Evolutionary conservation across 2,329 filamentous ascomycete species (phyloP).

Genomic region (Curvularia verruculosa): DNA sequence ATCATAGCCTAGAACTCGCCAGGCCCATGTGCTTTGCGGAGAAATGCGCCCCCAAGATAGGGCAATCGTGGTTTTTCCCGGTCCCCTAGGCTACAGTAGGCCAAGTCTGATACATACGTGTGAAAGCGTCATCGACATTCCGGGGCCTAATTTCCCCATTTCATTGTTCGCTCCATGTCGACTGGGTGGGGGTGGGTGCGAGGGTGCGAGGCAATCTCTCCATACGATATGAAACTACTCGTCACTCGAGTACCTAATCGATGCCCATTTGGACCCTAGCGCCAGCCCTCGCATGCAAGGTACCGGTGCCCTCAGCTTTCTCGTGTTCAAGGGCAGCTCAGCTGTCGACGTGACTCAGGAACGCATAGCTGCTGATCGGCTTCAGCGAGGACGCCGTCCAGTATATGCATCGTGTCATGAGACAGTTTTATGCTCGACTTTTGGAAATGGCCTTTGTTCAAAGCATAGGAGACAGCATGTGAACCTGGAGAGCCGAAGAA

Average conservation of each 20-base stretch:
- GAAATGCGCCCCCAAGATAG: slow-evolving; percentile 11
- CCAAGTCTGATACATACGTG: background rate
- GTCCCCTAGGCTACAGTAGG: slow-evolving; percentile 16
- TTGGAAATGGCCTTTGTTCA: background rate
- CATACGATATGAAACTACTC: slow-evolving; percentile 16
- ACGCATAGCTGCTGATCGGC: background rate
- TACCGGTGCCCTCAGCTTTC: slow-evolving; percentile 22
- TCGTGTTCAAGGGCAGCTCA: slow-evolving; percentile 4
- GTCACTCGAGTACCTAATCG: background rate
- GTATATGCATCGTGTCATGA: background rate
- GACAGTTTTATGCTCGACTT: background rate
- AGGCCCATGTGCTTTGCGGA: slow-evolving; percentile 12
- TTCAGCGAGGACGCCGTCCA: background rate
- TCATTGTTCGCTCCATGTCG: background rate
- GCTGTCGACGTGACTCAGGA: background rate
- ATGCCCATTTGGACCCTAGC: slow-evolving; percentile 21
- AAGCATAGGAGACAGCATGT: background rate
- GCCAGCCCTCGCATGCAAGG: slow-evolving; percentile 32
- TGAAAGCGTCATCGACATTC: background rate
- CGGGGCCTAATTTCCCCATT: background rate
- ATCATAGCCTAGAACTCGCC: slow-evolving; percentile 7
- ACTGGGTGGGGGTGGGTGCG: background rate
- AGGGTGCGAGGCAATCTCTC: background rate
- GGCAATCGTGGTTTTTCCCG: background rate
- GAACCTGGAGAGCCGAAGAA: background rate